Evolutionary conservation across 208 protist species (phyloP).

Genomic region (Dictyostelium gargantuum): DNA sequence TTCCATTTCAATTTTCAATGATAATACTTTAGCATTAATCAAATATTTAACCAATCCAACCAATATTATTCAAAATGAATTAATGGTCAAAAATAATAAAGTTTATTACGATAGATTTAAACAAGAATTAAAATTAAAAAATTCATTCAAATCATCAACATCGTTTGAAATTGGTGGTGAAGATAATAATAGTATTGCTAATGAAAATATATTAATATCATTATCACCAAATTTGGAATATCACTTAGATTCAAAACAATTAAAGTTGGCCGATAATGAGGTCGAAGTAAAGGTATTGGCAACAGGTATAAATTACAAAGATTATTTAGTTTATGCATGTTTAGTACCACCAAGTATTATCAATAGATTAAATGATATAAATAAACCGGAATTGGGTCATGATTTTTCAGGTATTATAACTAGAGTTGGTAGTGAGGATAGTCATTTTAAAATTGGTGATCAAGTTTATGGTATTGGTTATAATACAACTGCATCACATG

Average conservation of each 20-base stretch:
- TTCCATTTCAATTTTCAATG: neutral
- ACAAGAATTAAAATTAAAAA: neutral
- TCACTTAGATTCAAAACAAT: neutral
- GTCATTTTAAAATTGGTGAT: conserved; percentile 74
- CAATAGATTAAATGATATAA: neutral
- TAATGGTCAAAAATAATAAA: neutral
- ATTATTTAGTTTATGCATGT: neutral
- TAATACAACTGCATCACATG: neutral
- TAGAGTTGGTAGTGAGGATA: conserved; percentile 55
- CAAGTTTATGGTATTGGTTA: conserved; percentile 40
- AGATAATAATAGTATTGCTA: too few relatives aligned
- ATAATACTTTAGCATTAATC: neutral
- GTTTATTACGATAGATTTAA: neutral
- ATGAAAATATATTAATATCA: neutral
- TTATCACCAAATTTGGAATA: neutral
- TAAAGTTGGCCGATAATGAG: neutral
- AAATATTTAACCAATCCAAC: neutral
- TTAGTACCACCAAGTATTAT: neutral
- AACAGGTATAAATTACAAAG: conserved; percentile 17
- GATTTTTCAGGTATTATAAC: conserved; percentile 79
- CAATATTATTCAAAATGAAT: neutral
- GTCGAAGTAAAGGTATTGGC: conserved; percentile 6
- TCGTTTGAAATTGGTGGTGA: neutral
- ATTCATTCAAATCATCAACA: neutral
- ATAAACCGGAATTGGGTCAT: conserved; percentile 58